A percentile compares a stretch with the other conserved stretches of the same genome.
Conservation (phyloP, 2,329 filamentous ascomycete genomes). For the Annulohypoxylon truncatum region DNA sequence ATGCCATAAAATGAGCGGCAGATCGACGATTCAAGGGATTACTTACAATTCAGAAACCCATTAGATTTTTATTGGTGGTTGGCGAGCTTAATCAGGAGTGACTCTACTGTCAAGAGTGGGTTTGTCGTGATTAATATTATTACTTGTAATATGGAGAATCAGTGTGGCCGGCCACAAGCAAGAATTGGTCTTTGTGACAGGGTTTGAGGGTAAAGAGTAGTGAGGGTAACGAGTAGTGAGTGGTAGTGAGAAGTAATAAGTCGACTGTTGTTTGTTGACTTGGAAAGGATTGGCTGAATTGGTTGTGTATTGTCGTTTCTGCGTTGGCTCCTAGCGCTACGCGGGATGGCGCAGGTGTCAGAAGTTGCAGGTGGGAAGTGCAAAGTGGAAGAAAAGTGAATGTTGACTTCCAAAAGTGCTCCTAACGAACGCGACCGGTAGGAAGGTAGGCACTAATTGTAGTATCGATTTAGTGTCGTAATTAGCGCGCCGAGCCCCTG, state of each 20-base stretch:
- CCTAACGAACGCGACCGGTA: slow-evolving; percentile 29
- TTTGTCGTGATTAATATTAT: slow-evolving; percentile 42
- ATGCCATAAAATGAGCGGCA: neutral
- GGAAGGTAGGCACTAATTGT: slow-evolving; percentile 22
- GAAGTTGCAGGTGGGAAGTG: slow-evolving; percentile 15
- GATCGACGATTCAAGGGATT: neutral
- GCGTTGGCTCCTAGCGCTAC: slow-evolving; percentile 16
- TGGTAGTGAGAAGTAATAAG: neutral
- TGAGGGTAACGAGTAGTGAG: neutral
- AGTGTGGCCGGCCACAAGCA: slow-evolving; percentile 51
- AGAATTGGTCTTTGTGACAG: slow-evolving; percentile 39
- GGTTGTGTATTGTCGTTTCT: slow-evolving; percentile 6
- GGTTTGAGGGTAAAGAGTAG: slow-evolving; percentile 26
- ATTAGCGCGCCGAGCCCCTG: slow-evolving; percentile 35
- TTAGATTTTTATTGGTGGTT: slow-evolving; percentile 22
- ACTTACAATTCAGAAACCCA: slow-evolving; percentile 42
- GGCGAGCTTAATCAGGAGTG: slow-evolving; percentile 6
- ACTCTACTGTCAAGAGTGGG: slow-evolving; percentile 1
- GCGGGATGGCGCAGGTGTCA: slow-evolving; percentile 36
- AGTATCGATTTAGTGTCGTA: slow-evolving; percentile 26
- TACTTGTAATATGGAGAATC: slow-evolving; percentile 34
- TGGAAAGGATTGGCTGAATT: slow-evolving; percentile 12
- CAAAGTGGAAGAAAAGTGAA: slow-evolving; percentile 18
- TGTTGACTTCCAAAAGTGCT: slow-evolving; percentile 38
- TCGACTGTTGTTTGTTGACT: slow-evolving; percentile 37